A percentile compares a stretch with the other conserved stretches of the same genome.
These are phyloP conservation scores for Solanum lignicaule DNA, from an alignment of 257 asterid genomes.

Conservation along the genomic window DNA sequence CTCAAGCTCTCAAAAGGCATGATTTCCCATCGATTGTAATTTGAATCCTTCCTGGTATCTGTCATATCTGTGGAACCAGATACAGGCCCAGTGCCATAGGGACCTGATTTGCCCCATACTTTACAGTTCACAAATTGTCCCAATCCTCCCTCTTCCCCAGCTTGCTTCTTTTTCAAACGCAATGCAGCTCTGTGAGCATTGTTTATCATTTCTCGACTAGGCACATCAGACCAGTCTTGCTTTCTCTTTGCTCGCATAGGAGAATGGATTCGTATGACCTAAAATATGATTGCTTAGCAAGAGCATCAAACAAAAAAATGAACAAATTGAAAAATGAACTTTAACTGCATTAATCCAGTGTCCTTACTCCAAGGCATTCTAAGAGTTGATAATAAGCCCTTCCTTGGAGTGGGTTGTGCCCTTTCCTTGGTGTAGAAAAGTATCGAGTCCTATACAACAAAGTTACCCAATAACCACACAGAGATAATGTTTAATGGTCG, in stretches of 20 bases:
- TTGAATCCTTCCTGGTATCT: constrained; percentile 55
- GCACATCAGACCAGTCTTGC: constrained; percentile 88
- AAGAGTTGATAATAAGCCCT: constrained; percentile 97
- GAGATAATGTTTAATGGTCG: background rate
- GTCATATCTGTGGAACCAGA: constrained; percentile 80
- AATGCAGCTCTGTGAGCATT: constrained; percentile 79
- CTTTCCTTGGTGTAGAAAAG: constrained; percentile 91
- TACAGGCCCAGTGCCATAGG: constrained; percentile 55
- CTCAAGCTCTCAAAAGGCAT: constrained; percentile 53
- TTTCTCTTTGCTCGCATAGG: constrained; percentile 91
- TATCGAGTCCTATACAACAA: constrained; percentile 56
- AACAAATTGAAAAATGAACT: background rate
- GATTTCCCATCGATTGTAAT: constrained; percentile 82
- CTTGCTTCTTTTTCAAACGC: constrained; percentile 41
- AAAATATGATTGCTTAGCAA: constrained; percentile 5
- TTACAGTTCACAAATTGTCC: constrained; percentile 79
- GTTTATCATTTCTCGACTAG: constrained; percentile 61
- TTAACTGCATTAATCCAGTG: background rate
- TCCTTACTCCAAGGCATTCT: constrained; percentile 95
- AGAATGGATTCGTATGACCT: constrained; percentile 97
- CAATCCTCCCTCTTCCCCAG: constrained; percentile 25
- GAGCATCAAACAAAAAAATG: background rate
- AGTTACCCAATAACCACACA: background rate
- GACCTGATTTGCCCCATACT: constrained; percentile 76
- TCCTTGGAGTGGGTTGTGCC: constrained; percentile 99